Evolutionary conservation across 371 early-diverging fungal genomes (phyloP).

Genomic region (Mortierella sp.): DNA sequence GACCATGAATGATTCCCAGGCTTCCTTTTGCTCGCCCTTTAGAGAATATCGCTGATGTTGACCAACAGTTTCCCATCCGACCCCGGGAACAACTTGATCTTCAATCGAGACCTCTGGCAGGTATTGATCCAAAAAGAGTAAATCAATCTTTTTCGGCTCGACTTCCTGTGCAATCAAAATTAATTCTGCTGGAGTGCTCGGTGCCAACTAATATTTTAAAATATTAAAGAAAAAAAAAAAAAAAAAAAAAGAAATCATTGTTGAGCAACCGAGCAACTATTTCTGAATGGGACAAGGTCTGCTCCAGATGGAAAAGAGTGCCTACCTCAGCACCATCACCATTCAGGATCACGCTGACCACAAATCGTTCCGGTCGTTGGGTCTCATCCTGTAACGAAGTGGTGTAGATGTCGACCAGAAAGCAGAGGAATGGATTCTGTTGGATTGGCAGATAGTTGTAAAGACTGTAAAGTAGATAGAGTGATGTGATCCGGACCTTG

Average conservation of each 20-base stretch:
- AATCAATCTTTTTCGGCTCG: conserved; percentile 26
- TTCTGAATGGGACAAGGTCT: too few relatives aligned
- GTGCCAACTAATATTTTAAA: conserved; percentile 24
- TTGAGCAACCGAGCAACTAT: too few relatives aligned
- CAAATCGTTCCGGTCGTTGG: conserved; percentile 40
- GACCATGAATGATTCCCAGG: conserved; percentile 17
- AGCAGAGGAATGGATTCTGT: conserved; percentile 47
- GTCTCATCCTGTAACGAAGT: conserved; percentile 27
- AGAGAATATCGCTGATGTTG: not conserved
- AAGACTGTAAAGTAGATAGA: conserved; percentile 44
- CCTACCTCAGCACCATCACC: conserved; percentile 52
- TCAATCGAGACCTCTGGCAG: conserved; percentile 40
- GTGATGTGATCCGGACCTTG: conserved; percentile 35
- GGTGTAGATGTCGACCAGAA: conserved; percentile 44
- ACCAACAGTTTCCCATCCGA: conserved; percentile 33
- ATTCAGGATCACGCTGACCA: conserved; percentile 40
- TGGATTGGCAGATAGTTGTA: conserved; percentile 46
- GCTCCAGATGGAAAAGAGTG: not conserved
- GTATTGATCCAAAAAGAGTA: conserved; percentile 17
- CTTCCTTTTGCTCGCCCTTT: conserved; percentile 1
- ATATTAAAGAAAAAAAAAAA: not conserved
- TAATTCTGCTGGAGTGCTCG: conserved; percentile 44
- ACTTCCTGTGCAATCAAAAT: conserved; percentile 37
- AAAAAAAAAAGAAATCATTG: not conserved
- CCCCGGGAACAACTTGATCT: conserved; percentile 27